A percentile compares a stretch with the other conserved stretches of the same genome.
Conservation (phyloP, 1,139 yeast genomes). For the Groenewaldozyma sp. region DNA sequence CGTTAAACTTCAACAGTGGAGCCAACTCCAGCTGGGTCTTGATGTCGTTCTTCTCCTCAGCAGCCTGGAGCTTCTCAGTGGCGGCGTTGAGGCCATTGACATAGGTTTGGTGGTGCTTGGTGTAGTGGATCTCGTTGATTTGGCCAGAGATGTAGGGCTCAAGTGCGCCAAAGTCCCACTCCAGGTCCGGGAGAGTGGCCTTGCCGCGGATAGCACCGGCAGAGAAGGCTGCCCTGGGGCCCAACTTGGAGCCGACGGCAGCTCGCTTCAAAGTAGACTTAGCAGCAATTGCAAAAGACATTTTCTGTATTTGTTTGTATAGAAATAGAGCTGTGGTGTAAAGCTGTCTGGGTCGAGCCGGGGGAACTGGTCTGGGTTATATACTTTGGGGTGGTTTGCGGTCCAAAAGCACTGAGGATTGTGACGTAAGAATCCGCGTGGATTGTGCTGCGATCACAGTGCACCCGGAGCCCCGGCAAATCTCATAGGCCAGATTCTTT, state of each 20-base stretch:
- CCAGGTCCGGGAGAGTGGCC: constrained; percentile 59
- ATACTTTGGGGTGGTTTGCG: no score
- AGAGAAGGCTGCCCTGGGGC: constrained; percentile 5
- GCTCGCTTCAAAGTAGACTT: constrained; percentile 2
- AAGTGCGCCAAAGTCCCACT: constrained; percentile 78
- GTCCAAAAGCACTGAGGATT: no score
- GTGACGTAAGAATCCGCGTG: no score
- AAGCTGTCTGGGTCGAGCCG: no score
- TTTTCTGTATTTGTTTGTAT: no score
- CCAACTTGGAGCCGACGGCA: constrained; percentile 7
- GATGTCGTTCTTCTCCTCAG: constrained; percentile 56
- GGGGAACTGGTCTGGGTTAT: no score
- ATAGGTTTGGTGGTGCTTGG: constrained; percentile 92
- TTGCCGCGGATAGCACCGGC: constrained; percentile 11
- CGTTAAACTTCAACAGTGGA: constrained; percentile 82
- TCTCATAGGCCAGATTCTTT: no score
- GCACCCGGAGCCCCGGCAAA: no score
- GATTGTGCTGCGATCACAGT: no score
- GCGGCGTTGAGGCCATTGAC: constrained; percentile 85
- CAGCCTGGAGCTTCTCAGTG: constrained; percentile 66
- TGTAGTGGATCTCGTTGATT: constrained; percentile 81
- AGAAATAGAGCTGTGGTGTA: no score
- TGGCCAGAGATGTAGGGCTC: constrained; percentile 88
- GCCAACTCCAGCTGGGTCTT: constrained; percentile 61
- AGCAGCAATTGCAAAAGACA: constrained; percentile 8